Percentiles rank a stretch among this genome's conserved stretches.
Evolutionary conservation across 2,329 filamentous ascomycete genomes (phyloP).

Genomic region (Pyrenophora graminea): DNA sequence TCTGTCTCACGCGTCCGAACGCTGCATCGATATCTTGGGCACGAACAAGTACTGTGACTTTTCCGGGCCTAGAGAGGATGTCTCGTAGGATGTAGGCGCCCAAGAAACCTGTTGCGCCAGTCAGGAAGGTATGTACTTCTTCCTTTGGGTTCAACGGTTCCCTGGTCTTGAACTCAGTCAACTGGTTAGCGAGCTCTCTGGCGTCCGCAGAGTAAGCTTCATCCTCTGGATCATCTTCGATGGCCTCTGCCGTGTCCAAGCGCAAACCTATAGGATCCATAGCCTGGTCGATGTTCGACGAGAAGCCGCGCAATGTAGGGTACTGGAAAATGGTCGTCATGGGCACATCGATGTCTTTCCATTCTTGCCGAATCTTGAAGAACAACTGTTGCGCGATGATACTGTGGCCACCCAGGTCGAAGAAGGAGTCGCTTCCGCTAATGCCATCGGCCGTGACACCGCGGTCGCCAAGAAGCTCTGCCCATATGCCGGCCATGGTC

Average conservation of each 20-base stretch:
- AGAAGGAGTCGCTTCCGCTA: constrained; percentile 67
- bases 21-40: constrained; percentile 65
- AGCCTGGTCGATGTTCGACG: constrained; percentile 56
- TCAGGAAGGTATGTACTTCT: constrained; percentile 72
- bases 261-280: constrained; percentile 55
- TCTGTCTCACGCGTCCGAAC: constrained; percentile 66
- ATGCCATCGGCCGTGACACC: constrained; percentile 70
- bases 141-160: constrained; percentile 48
- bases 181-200: constrained; percentile 54
- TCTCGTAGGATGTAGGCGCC: constrained; percentile 80
- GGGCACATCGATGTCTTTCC: constrained; percentile 66
- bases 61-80: constrained; percentile 67
- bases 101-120: constrained; percentile 88
- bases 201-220: constrained; percentile 60
- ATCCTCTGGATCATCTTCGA: constrained; percentile 55
- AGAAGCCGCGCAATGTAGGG: constrained; percentile 64
- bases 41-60: constrained; percentile 76
- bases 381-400: constrained; percentile 82
- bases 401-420: constrained; percentile 79
- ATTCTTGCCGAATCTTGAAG: constrained; percentile 67
- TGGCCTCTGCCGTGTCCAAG: constrained; percentile 46
- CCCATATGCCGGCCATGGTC: constrained; percentile 73
- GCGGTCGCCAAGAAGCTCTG: constrained; percentile 63
- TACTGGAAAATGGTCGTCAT: constrained; percentile 73
- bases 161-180: constrained; percentile 48